These are phyloP conservation scores for Penicillium atrosanguineum DNA, from an alignment of 495 filamentous ascomycete genomes.

Conservation along the genomic window DNA sequence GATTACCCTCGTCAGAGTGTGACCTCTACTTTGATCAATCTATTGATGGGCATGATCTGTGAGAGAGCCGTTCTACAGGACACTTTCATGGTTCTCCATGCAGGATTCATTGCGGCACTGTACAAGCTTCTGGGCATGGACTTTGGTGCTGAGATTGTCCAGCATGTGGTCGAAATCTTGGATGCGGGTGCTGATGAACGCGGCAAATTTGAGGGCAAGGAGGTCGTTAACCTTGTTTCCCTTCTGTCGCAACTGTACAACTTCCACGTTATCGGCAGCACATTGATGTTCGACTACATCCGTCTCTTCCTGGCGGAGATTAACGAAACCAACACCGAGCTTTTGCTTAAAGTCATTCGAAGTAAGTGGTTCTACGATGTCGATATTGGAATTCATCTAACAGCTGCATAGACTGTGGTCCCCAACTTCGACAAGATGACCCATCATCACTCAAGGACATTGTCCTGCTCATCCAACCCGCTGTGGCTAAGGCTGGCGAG, in stretches of 20 bases:
- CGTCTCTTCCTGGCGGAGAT: slow-evolving; percentile 70
- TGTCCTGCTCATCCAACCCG: slow-evolving; percentile 71
- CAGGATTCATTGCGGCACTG: slow-evolving; percentile 83
- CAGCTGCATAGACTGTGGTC: slow-evolving; percentile 55
- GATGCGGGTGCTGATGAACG: slow-evolving; percentile 38
- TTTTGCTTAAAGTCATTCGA: slow-evolving; percentile 80
- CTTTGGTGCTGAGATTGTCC: slow-evolving; percentile 80
- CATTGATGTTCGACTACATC: slow-evolving; percentile 86
- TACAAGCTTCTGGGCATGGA: slow-evolving; percentile 85
- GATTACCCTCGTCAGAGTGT: slow-evolving; percentile 79
- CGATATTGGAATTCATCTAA: slow-evolving; percentile 2
- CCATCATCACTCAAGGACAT: slow-evolving; percentile 90
- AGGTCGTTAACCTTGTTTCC: slow-evolving; percentile 74
- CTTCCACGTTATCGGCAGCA: slow-evolving; percentile 81
- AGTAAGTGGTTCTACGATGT: slow-evolving; percentile 39
- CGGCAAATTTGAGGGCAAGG: slow-evolving; percentile 57
- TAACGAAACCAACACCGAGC: slow-evolving; percentile 86
- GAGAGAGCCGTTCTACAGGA: slow-evolving; percentile 76
- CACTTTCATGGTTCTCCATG: slow-evolving; percentile 85
- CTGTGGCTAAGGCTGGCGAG: slow-evolving; percentile 63
- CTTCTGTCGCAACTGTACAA: slow-evolving; percentile 87
- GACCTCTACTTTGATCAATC: slow-evolving; percentile 69
- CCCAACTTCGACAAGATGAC: slow-evolving; percentile 85
- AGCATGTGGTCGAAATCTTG: slow-evolving; percentile 72
- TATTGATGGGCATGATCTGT: slow-evolving; percentile 71